Evolutionary conservation across 1,284 basidiomycete genomes (phyloP).

Genomic region (Exobasidium cylindrosporum): DNA sequence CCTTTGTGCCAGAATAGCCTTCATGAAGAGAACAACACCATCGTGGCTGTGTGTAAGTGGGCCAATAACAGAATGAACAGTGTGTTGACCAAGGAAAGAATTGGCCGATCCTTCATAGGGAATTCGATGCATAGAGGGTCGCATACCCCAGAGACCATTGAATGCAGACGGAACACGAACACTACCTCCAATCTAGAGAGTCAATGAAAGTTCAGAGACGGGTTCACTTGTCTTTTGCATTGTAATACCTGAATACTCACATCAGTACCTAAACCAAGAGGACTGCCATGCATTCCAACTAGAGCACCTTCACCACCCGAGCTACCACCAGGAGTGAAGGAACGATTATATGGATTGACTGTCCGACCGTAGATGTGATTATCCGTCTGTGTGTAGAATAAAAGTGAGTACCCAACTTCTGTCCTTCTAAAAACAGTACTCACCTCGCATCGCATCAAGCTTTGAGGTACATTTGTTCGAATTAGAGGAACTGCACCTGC

Average conservation of each 20-base stretch:
- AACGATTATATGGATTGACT: constrained; percentile 63
- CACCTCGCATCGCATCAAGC: constrained; percentile 7
- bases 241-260: constrained; percentile 41
- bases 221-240: no score
- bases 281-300: constrained; percentile 9
- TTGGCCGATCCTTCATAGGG: constrained; percentile 23
- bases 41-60: constrained; percentile 28
- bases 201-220: no score
- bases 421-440: constrained; percentile 17
- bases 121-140: constrained; percentile 31
- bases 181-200: constrained; percentile 11
- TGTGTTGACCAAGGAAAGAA: constrained; percentile 32
- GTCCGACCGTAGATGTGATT: constrained; percentile 68
- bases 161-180: constrained; percentile 8
- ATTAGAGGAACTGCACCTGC: constrained; percentile 69
- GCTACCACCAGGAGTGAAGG: constrained; percentile 17
- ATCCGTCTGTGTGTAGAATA: constrained; percentile 61
- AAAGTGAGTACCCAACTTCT: no score
- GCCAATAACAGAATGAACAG: constrained; percentile 31
- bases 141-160: constrained; percentile 30
- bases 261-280: constrained; percentile 11
- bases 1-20: constrained; percentile 27
- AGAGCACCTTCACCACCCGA: constrained; percentile 13
- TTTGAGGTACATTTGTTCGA: constrained; percentile 57
- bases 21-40: constrained; percentile 29